A percentile compares a stretch with the other conserved stretches of the same genome.
These are phyloP conservation scores for Aspergillus pseudoviridinutans DNA, from an alignment of 2,329 filamentous ascomycete species.

Conservation along the genomic window DNA sequence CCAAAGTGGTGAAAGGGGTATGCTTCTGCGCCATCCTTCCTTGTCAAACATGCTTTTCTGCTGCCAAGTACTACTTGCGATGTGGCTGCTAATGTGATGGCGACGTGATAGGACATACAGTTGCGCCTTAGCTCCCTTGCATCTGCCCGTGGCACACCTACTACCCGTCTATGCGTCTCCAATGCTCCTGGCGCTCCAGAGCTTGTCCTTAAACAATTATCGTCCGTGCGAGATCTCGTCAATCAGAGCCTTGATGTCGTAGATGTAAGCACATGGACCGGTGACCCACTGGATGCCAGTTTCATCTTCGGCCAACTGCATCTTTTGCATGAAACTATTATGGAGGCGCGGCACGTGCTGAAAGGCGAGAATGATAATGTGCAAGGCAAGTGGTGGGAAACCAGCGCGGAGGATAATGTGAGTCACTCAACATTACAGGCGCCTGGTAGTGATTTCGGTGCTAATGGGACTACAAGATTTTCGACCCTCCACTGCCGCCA, in stretches of 20 bases:
- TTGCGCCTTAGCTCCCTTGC: constrained; percentile 60
- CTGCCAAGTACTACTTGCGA: neutral
- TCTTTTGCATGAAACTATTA: constrained; percentile 57
- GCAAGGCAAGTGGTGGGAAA: constrained; percentile 54
- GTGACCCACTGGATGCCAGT: constrained; percentile 56
- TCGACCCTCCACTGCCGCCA: constrained; percentile 59
- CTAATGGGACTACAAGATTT: constrained; percentile 39
- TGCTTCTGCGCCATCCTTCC: constrained; percentile 29
- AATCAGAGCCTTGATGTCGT: constrained; percentile 81
- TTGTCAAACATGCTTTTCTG: neutral
- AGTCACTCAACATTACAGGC: constrained; percentile 17
- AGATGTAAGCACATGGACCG: constrained; percentile 69
- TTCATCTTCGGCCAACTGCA: constrained; percentile 58
- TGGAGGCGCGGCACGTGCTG: constrained; percentile 56
- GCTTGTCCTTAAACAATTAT: constrained; percentile 65
- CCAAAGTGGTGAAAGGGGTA: constrained; percentile 87
- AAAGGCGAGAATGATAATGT: constrained; percentile 51
- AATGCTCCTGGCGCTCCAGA: constrained; percentile 52
- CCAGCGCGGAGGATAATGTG: constrained; percentile 56
- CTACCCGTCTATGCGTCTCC: constrained; percentile 51
- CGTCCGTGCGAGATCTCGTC: constrained; percentile 69
- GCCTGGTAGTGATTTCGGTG: neutral
- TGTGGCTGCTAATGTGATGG: neutral
- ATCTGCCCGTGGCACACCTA: constrained; percentile 48
- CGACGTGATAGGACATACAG: constrained; percentile 60